A percentile compares a stretch with the other conserved stretches of the same genome.
These are phyloP conservation scores for Mortierella sp. DNA, from an alignment of 371 early-diverging fungal genomes.

Conservation along the genomic window DNA sequence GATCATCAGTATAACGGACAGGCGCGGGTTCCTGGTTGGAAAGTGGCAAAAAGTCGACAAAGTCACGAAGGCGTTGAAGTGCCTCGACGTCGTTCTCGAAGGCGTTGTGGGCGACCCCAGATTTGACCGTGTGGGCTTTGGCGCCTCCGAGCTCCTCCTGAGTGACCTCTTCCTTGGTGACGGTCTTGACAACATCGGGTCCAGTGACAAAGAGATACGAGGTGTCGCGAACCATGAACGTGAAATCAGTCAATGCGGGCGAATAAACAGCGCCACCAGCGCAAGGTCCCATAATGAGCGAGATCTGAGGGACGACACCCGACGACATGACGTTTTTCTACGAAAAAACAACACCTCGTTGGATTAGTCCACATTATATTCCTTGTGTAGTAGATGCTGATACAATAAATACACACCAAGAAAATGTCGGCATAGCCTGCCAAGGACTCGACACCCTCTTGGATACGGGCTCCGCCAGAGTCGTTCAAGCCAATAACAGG, in stretches of 20 bases:
- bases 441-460: conserved; percentile 97
- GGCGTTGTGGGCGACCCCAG: conserved; percentile 90
- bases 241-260: conserved; percentile 97
- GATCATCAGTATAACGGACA: conserved; percentile 77
- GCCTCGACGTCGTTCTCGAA: conserved; percentile 96
- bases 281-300: conserved; percentile 97
- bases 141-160: conserved; percentile 98
- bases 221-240: conserved; percentile 95
- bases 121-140: conserved; percentile 88
- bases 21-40: conserved; percentile 83
- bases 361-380: not conserved
- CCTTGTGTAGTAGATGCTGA: too few species aligned
- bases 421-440: conserved; percentile 98
- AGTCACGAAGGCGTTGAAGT: conserved; percentile 84
- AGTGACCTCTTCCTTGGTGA: conserved; percentile 95
- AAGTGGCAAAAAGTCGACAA: conserved; percentile 89
- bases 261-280: conserved; percentile 98
- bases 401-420: too few species aligned
- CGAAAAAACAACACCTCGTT: too few species aligned
- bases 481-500: conserved; percentile 97
- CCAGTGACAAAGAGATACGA: conserved; percentile 98
- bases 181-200: conserved; percentile 96
- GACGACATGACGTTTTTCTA: conserved; percentile 90
- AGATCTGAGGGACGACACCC: conserved; percentile 96
- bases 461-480: conserved; percentile 98